These are phyloP conservation scores for Colletotrichum sp. DNA, from an alignment of 2,329 filamentous ascomycete genomes.

Conservation along the genomic window DNA sequence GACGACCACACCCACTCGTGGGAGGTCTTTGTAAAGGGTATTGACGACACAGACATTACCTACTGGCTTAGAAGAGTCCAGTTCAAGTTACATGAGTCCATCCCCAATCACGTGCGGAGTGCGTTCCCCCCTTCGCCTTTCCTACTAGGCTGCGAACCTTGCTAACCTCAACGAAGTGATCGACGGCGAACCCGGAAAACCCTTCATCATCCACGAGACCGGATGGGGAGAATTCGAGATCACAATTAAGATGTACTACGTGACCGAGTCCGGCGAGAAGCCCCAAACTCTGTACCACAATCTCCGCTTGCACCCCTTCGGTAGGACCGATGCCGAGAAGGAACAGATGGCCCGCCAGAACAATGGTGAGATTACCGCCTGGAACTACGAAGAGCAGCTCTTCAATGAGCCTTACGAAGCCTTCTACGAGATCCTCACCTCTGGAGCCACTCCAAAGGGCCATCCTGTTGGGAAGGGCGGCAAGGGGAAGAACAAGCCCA, in stretches of 20 bases:
- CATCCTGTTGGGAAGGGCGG: slow-evolving; percentile 49
- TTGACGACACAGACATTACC: slow-evolving; percentile 88
- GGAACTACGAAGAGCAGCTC: slow-evolving; percentile 91
- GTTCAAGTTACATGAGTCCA: slow-evolving; percentile 98
- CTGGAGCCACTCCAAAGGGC: slow-evolving; percentile 64
- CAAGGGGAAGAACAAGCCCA: slow-evolving; percentile 59
- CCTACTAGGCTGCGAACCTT: neutral
- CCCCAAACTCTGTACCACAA: slow-evolving; percentile 95
- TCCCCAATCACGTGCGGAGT: slow-evolving; percentile 87
- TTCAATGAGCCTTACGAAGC: slow-evolving; percentile 97
- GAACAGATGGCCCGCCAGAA: slow-evolving; percentile 58
- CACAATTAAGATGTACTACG: slow-evolving; percentile 92
- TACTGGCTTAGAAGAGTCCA: slow-evolving; percentile 97
- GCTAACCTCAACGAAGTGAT: slow-evolving; percentile 53
- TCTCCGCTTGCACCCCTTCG: slow-evolving; percentile 89
- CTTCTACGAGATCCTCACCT: slow-evolving; percentile 87
- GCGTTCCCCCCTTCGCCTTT: slow-evolving; percentile 31
- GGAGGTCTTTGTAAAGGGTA: slow-evolving; percentile 90
- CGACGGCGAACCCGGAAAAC: slow-evolving; percentile 69
- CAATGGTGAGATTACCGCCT: slow-evolving; percentile 72
- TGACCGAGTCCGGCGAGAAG: slow-evolving; percentile 87
- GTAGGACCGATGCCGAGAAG: slow-evolving; percentile 77
- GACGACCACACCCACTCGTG: slow-evolving; percentile 96
- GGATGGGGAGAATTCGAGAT: slow-evolving; percentile 99
- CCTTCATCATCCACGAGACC: slow-evolving; percentile 89